Conservation (phyloP, 495 filamentous ascomycete species). For the Mycothermus thermophilus region DNA sequence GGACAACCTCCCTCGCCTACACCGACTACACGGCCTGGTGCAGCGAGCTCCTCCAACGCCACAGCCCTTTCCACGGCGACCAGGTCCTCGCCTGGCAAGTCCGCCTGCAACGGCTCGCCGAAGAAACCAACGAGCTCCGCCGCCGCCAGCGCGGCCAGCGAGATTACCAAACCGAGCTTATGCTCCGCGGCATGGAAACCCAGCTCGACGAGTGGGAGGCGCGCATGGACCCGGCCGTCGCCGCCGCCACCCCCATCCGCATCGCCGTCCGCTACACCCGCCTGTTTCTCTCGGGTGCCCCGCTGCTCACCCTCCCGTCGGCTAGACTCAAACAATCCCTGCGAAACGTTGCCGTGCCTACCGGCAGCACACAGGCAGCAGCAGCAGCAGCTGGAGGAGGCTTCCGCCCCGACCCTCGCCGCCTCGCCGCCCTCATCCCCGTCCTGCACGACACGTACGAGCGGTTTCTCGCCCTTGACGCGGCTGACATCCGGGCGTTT, state of each 20-base stretch:
- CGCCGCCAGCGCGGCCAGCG: constrained; percentile 13
- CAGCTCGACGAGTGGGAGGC: constrained; percentile 26
- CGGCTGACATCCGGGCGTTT: constrained; percentile 18
- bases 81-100: constrained; percentile 28
- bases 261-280: constrained; percentile 20
- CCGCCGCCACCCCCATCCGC: constrained; percentile 15
- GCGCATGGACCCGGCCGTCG: constrained; percentile 19
- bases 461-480: constrained; percentile 13
- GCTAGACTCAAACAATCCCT: no score
- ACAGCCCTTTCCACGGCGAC: constrained; percentile 20
- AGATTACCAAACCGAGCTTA: constrained; percentile 26
- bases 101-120: constrained; percentile 25
- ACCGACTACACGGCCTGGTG: constrained; percentile 21
- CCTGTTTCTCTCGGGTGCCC: constrained; percentile 24
- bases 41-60: constrained; percentile 20
- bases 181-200: constrained; percentile 29
- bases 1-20: constrained; percentile 15
- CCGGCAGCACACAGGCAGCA: no score
- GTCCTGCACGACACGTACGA: constrained; percentile 16
- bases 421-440: constrained; percentile 8
- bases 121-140: constrained; percentile 23
- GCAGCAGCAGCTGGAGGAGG: background rate
- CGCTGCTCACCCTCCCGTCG: constrained; percentile 18
- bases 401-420: constrained; percentile 9
- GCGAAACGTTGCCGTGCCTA: no score